Percentiles rank a stretch among this genome's conserved stretches.
These are phyloP conservation scores for Cucurbita pepo DNA, from an alignment of 306 rosid genomes.

Conservation along the genomic window DNA sequence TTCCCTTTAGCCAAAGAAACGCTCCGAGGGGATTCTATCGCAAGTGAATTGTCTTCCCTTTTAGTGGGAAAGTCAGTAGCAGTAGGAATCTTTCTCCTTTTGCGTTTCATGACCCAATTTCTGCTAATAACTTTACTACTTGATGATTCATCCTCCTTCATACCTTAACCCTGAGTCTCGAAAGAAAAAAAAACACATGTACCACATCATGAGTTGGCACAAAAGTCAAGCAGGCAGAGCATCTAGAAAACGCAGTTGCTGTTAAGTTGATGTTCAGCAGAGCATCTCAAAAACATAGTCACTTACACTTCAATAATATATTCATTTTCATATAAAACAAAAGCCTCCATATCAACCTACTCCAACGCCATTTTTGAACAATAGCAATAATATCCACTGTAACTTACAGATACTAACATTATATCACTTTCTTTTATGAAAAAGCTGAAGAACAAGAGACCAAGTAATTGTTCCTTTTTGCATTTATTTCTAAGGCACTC, in stretches of 20 bases:
- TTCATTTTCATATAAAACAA: not conserved
- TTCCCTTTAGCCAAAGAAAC: slow-evolving; percentile 35
- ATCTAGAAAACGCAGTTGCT: not conserved
- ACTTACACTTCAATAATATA: not conserved
- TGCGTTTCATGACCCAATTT: slow-evolving; percentile 94
- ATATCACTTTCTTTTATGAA: not conserved
- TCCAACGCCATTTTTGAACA: not conserved
- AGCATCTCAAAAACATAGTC: not conserved
- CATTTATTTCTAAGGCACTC: not conserved
- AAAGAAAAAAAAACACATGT: slow-evolving; percentile 10
- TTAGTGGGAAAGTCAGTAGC: slow-evolving; percentile 37
- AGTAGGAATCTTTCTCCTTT: slow-evolving; percentile 68
- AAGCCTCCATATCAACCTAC: not conserved
- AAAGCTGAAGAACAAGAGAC: not conserved
- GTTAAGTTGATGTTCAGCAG: not conserved
- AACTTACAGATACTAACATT: not conserved
- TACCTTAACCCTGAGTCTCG: slow-evolving; percentile 18
- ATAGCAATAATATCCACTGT: not conserved
- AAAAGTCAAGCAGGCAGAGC: not conserved
- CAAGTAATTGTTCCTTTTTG: not conserved
- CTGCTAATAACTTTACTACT: slow-evolving; percentile 62
- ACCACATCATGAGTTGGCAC: slow-evolving; percentile 11
- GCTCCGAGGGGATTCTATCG: slow-evolving; percentile 47
- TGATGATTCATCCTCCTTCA: slow-evolving; percentile 65
- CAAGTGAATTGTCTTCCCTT: slow-evolving; percentile 44